Evolutionary conservation across 192 early-diverging fungal species (phyloP).

Genomic region (Gigaspora rosea): DNA sequence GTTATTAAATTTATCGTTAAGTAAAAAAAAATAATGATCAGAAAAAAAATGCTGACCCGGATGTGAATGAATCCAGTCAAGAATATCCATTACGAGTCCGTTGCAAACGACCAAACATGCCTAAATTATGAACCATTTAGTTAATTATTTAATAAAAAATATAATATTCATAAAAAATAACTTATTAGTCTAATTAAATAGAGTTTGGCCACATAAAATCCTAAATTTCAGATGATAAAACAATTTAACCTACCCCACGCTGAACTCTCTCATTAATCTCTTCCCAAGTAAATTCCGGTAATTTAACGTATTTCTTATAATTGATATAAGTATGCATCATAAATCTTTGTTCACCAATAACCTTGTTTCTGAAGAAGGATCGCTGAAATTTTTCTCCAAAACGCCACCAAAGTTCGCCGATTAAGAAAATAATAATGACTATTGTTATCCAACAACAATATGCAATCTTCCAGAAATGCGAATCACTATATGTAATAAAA

Average conservation of each 20-base stretch:
- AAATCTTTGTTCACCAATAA: background rate
- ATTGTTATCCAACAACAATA: background rate
- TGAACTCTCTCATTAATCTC: conserved; percentile 21
- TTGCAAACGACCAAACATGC: conserved; percentile 27
- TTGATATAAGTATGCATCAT: background rate
- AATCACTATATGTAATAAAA: background rate
- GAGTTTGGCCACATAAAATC: background rate
- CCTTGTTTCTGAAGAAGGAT: too few relatives aligned
- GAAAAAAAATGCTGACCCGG: background rate
- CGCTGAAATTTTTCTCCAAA: too few relatives aligned
- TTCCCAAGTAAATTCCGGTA: conserved; percentile 21
- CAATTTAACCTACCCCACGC: conserved; percentile 18
- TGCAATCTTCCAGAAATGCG: background rate
- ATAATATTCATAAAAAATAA: too few relatives aligned
- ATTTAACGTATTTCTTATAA: background rate
- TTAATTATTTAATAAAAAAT: too few relatives aligned
- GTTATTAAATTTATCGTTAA: too few relatives aligned
- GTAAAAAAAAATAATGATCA: too few relatives aligned
- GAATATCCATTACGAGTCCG: conserved; percentile 19
- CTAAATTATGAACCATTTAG: background rate
- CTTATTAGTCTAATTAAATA: too few relatives aligned
- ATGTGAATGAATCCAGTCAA: conserved; percentile 22
- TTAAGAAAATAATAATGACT: background rate
- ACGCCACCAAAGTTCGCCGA: background rate
- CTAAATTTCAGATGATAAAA: background rate